These are phyloP conservation scores for Zasmidium citrigriseum DNA, from an alignment of 2,329 filamentous ascomycete species.

Conservation along the genomic window DNA sequence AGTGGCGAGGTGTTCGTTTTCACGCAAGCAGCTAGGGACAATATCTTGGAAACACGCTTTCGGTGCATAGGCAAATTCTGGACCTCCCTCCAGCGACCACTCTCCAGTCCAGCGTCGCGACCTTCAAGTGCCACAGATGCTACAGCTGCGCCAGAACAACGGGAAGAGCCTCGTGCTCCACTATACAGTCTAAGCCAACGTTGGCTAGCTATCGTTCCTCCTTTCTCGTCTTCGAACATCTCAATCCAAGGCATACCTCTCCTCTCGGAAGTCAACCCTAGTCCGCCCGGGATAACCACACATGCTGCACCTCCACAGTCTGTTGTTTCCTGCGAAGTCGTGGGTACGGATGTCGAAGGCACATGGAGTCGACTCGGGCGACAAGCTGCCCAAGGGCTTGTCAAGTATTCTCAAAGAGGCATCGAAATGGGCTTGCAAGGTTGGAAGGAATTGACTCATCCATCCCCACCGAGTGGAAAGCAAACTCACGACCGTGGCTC, in stretches of 20 bases:
- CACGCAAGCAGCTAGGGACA: constrained; percentile 32
- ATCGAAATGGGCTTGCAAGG: constrained; percentile 75
- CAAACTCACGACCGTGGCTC: constrained; percentile 17
- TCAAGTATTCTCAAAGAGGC: constrained; percentile 59
- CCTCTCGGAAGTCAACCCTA: constrained; percentile 52
- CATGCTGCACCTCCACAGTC: constrained; percentile 71
- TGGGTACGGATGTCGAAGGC: constrained; percentile 68
- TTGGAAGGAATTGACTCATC: constrained; percentile 79
- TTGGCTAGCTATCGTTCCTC: constrained; percentile 77
- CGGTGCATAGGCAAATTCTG: constrained; percentile 85
- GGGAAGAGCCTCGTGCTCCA: constrained; percentile 47
- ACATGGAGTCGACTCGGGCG: constrained; percentile 49
- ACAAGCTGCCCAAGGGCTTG: constrained; percentile 75
- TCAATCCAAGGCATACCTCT: constrained; percentile 68
- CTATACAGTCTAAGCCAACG: constrained; percentile 69
- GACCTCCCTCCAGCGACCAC: constrained; percentile 65
- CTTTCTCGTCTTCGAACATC: constrained; percentile 65
- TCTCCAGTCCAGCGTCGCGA: constrained; percentile 6
- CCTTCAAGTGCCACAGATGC: constrained; percentile 27
- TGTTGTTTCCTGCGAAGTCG: constrained; percentile 65
- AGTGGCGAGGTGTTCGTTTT: constrained; percentile 89
- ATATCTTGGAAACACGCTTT: constrained; percentile 41
- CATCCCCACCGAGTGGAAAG: constrained; percentile 39
- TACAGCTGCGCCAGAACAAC: constrained; percentile 28
- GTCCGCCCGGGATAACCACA: constrained; percentile 57